A percentile compares a stretch with the other conserved stretches of the same genome.
Conservation (phyloP, 306 rosid species). For the Vigna nakashimae region DNA sequence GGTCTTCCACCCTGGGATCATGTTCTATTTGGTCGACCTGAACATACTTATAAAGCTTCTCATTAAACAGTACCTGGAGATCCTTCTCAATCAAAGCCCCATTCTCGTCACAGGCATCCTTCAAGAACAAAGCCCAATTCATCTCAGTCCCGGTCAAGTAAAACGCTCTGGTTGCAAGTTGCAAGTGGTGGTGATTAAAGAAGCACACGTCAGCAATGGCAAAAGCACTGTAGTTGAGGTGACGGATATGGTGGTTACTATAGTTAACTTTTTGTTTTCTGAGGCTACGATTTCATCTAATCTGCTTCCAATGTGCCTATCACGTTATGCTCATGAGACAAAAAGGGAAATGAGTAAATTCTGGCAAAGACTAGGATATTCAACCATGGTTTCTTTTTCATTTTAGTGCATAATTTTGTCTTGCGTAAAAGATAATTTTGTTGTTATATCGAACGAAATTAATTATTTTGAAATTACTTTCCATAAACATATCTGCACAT, state of each 20-base stretch:
- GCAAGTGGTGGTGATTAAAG: background rate
- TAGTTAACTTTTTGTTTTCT: background rate
- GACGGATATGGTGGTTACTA: background rate
- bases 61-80: constrained; percentile 71
- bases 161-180: constrained; percentile 76
- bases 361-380: too few relatives aligned
- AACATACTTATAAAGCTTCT: constrained; percentile 75
- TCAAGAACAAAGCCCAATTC: constrained; percentile 94
- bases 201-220: constrained; percentile 40
- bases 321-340: too few relatives aligned
- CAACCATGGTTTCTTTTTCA: too few relatives aligned
- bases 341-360: too few relatives aligned
- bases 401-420: too few relatives aligned
- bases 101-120: constrained; percentile 66
- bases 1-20: constrained; percentile 40
- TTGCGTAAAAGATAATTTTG: too few relatives aligned
- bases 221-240: constrained; percentile 39
- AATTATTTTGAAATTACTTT: too few relatives aligned
- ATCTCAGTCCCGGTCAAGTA: constrained; percentile 93
- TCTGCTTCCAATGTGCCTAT: background rate
- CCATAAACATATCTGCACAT: too few relatives aligned
- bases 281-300: background rate
- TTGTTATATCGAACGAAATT: too few relatives aligned
- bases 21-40: constrained; percentile 54
- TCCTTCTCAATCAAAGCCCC: constrained; percentile 74